Evolutionary conservation across 2,329 filamentous ascomycete species (phyloP).

Genomic region (Clarireedia sp.): DNA sequence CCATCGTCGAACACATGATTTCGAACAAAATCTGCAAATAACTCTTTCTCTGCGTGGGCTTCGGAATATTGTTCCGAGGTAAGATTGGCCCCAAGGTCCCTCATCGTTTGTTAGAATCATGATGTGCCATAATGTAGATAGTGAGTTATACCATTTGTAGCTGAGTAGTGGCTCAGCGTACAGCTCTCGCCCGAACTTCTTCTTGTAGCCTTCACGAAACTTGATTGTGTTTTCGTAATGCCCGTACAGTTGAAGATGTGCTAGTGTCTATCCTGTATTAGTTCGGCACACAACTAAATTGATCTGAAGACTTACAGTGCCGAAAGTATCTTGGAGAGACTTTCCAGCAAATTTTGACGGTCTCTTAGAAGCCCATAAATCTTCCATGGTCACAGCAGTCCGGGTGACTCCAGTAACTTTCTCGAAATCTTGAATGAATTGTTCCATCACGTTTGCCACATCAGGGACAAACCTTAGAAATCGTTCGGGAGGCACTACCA

Average conservation of each 20-base stretch:
- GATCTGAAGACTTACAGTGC: not conserved
- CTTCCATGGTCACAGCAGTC: not conserved
- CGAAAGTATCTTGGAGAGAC: not conserved
- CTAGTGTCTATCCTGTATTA: constrained; percentile 3
- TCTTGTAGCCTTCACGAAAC: not conserved
- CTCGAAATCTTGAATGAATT: constrained; percentile 8
- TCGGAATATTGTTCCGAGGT: constrained; percentile 6
- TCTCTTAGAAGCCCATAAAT: not conserved
- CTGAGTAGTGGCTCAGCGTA: constrained; percentile 8
- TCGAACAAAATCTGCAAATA: constrained; percentile 12
- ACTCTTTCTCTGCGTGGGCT: constrained; percentile 8
- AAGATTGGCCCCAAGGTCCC: constrained; percentile 13
- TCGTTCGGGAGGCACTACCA: not conserved
- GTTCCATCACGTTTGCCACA: not conserved
- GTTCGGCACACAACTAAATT: no score
- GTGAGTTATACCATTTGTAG: constrained; percentile 6
- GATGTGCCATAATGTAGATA: not conserved
- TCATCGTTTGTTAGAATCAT: not conserved
- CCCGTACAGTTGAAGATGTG: constrained; percentile 7
- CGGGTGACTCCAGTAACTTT: not conserved
- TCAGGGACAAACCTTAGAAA: not conserved
- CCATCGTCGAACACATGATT: constrained; percentile 10
- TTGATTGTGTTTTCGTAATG: constrained; percentile 1
- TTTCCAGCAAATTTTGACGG: not conserved
- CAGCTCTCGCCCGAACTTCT: not conserved